Evolutionary conservation across 169 alveolate genomes (phyloP), one percentile per base, ranked within the genome.

Genomic region (Besnoitia besnoiti): DNA sequence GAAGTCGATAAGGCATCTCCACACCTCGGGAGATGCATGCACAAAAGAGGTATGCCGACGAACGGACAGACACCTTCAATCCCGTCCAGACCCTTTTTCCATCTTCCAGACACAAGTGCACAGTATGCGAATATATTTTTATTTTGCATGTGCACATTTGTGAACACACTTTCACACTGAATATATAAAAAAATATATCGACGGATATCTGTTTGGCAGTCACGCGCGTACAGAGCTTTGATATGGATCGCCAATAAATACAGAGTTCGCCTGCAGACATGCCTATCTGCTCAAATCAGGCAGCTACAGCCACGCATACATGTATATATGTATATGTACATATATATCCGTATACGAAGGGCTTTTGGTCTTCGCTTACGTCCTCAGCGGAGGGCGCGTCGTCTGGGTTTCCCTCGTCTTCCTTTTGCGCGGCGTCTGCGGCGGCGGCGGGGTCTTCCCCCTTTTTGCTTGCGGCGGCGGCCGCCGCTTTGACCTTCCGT

Each of bases 351-450:
- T n/a, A n/a, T n/a, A n/a, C n/a, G n/a, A n/a, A n/a, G n/a, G n/a
- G n/a, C n/a, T n/a, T n/a, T 49, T 49, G 67, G 67, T 55, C 67
- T 55, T n/a, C n/a, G 67, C 89, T 40, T 49, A 89, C 92, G 33
- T 89, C 93, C 46, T 91, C 91, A 16, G 92, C 94, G 10, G 94
- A 27, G 3, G 85, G 89, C 39, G 49, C 89, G 35, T 75, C 46
- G 14, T 76, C 89, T n/a, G 33, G 40, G 39, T 77, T 42, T 30
- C 55, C 85, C 40, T 79, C 93, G 12, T 90, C 87, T 39, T 76
- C 76, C 84, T 77, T 40, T 30, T 33, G 51, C 27, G 59, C 75
- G n/a, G 21, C 82, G 12, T 40, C 92, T 10, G 46, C 82, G 12
- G 42, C 85, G 0, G n/a, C 73, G 8, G 37, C 46, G 47, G 55